Conservation (phyloP, 2,329 filamentous ascomycete genomes). For the Cytospora chrysosperma region DNA sequence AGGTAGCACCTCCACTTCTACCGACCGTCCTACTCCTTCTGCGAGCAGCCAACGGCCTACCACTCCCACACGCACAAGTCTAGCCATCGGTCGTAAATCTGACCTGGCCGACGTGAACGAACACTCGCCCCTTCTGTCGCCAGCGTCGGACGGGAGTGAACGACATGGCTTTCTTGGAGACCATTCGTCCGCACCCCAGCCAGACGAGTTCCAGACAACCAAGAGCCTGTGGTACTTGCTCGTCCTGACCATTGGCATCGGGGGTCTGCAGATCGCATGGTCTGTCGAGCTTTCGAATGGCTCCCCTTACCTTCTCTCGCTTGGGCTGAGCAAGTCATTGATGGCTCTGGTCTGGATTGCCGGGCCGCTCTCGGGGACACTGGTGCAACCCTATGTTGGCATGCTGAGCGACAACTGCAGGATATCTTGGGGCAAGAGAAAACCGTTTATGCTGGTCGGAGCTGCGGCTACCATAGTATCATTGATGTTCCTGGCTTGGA, state of each 20-base stretch:
- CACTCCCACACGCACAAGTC: constrained; percentile 26
- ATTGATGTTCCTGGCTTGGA: constrained; percentile 71
- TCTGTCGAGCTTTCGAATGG: constrained; percentile 92
- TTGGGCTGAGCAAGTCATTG: constrained; percentile 78
- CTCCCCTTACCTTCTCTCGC: constrained; percentile 77
- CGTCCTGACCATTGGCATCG: constrained; percentile 81
- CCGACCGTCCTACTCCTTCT: constrained; percentile 18
- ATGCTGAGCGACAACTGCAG: constrained; percentile 79
- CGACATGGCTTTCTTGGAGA: constrained; percentile 35
- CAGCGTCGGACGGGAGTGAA: constrained; percentile 31
- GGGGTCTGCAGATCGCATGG: constrained; percentile 92
- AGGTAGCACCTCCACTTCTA: constrained; percentile 32
- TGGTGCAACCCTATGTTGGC: constrained; percentile 81
- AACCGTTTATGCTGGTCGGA: constrained; percentile 77
- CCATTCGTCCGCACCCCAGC: constrained; percentile 32
- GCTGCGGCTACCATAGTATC: constrained; percentile 64
- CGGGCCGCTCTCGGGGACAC: constrained; percentile 72
- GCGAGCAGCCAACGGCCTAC: constrained; percentile 21
- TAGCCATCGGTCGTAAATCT: constrained; percentile 17
- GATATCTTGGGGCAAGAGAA: constrained; percentile 71
- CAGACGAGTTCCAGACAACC: constrained; percentile 57
- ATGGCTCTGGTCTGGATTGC: constrained; percentile 86
- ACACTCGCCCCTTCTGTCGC: constrained; percentile 49
- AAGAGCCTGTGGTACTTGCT: constrained; percentile 86
- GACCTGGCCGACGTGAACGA: constrained; percentile 39